Evolutionary conservation across 139 green algal species (phyloP).

Genomic region (Zygnema circumcarinatum): DNA sequence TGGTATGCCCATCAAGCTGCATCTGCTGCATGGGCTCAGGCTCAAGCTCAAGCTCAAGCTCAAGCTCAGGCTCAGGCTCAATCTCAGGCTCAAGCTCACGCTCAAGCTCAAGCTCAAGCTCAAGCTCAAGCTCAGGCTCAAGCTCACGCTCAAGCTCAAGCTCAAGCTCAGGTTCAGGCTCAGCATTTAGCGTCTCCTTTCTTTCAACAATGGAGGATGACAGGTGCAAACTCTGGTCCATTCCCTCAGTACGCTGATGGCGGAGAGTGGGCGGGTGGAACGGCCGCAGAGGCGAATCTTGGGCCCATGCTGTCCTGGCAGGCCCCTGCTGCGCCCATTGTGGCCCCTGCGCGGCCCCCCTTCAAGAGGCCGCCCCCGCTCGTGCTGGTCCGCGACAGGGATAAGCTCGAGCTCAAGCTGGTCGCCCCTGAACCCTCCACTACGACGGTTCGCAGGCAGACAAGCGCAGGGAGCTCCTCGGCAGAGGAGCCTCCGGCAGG

Average conservation of each 20-base stretch:
- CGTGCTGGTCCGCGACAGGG: neutral
- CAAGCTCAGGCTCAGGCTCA: too few species aligned
- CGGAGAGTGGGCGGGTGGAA: neutral
- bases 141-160: too few species aligned
- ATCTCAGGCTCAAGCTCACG: too few species aligned
- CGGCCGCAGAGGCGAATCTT: neutral
- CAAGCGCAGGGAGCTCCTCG: neutral
- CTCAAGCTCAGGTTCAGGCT: too few species aligned
- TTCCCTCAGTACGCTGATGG: neutral
- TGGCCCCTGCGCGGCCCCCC: neutral
- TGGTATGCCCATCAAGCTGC: neutral
- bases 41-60: too few species aligned
- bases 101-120: too few species aligned
- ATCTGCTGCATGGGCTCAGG: neutral
- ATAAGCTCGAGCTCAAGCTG: slow-evolving; percentile 10
- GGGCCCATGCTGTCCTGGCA: neutral
- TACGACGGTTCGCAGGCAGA: neutral
- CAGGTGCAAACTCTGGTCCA: neutral
- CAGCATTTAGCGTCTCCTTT: too few species aligned
- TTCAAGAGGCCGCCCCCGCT: slow-evolving; percentile 9
- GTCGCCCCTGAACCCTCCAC: neutral
- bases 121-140: too few species aligned
- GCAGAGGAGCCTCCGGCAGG: neutral
- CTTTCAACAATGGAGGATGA: neutral
- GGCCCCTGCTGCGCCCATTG: neutral